Conservation (phyloP, 2,329 filamentous ascomycete species). For the Aspergillus amoenus region DNA sequence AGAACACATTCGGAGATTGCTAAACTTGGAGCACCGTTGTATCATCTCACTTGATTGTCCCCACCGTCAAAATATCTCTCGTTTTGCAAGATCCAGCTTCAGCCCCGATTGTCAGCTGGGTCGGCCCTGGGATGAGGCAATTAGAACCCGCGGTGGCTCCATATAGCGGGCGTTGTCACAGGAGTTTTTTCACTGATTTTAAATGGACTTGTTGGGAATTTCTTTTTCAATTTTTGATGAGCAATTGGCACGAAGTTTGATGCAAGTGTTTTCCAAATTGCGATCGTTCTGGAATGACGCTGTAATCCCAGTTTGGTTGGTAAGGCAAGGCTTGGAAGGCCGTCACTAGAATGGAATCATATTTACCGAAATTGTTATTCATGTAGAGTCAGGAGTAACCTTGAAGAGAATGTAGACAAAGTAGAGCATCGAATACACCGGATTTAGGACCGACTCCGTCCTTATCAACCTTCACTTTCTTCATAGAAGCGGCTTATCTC, state of each 20-base stretch:
- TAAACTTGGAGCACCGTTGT: constrained; percentile 16
- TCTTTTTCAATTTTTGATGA: constrained; percentile 14
- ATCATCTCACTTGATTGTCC: constrained; percentile 13
- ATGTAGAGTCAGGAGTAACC: not conserved
- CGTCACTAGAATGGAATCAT: constrained; percentile 2
- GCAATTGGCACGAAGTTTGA: constrained; percentile 16
- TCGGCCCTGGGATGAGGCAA: constrained; percentile 12
- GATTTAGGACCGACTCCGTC: too few species aligned
- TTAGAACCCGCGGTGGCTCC: constrained; percentile 18
- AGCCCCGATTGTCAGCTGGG: constrained; percentile 5
- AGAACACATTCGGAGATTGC: constrained; percentile 86
- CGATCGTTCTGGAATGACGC: not conserved
- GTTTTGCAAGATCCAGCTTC: constrained; percentile 12
- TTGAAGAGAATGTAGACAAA: not conserved
- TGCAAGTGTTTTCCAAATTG: constrained; percentile 5
- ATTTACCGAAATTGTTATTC: not conserved
- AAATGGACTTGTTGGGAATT: constrained; percentile 15
- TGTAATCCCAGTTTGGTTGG: not conserved
- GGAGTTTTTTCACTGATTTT: constrained; percentile 19
- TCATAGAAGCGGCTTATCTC: constrained; percentile 1
- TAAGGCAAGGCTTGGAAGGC: not conserved
- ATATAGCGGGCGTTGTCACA: constrained; percentile 24
- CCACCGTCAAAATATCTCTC: constrained; percentile 12
- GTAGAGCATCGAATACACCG: too few species aligned
- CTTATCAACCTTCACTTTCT: not conserved